Conservation (phyloP, 306 rosid species). For the Acacia acuminata region DNA sequence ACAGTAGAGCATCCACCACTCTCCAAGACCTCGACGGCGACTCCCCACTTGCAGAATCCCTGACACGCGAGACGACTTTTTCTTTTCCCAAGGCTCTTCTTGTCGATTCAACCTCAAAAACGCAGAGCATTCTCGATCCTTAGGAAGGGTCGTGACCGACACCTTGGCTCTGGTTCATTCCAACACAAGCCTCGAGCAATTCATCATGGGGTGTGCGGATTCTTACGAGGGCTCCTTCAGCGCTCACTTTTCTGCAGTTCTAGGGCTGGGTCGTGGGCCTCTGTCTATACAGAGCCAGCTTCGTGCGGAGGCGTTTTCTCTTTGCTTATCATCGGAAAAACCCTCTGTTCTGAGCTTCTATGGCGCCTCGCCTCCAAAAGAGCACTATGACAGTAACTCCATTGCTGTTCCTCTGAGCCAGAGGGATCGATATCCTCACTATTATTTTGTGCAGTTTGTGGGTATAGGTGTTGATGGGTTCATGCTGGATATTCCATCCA, state of each 20-base stretch:
- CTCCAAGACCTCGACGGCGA: constrained; percentile 27
- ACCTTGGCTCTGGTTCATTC: constrained; percentile 22
- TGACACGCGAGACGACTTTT: constrained; percentile 15
- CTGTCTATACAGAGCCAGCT: constrained; percentile 48
- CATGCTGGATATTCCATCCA: constrained; percentile 42
- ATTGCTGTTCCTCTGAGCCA: constrained; percentile 34
- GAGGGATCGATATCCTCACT: constrained; percentile 33
- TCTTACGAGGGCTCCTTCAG: constrained; percentile 33
- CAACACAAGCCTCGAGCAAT: neutral
- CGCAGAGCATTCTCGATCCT: constrained; percentile 21
- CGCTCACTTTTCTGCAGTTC: constrained; percentile 32
- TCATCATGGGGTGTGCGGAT: constrained; percentile 41
- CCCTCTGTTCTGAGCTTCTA: constrained; percentile 36
- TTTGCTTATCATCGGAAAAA: constrained; percentile 7
- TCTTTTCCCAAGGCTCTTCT: neutral
- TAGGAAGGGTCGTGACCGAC: constrained; percentile 37
- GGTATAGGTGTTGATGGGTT: constrained; percentile 45
- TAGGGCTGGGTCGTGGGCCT: constrained; percentile 48
- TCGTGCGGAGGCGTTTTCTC: constrained; percentile 39
- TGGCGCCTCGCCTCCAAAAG: neutral
- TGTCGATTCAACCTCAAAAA: constrained; percentile 24
- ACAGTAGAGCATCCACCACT: constrained; percentile 23
- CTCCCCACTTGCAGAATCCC: constrained; percentile 36
- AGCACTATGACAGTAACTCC: neutral
- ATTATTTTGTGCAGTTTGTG: constrained; percentile 43